Percentiles rank a stretch among this genome's conserved stretches.
These are phyloP conservation scores for Aegilops sharonensis DNA, from an alignment of 176 grass and related monocot genomes.

Conservation along the genomic window DNA sequence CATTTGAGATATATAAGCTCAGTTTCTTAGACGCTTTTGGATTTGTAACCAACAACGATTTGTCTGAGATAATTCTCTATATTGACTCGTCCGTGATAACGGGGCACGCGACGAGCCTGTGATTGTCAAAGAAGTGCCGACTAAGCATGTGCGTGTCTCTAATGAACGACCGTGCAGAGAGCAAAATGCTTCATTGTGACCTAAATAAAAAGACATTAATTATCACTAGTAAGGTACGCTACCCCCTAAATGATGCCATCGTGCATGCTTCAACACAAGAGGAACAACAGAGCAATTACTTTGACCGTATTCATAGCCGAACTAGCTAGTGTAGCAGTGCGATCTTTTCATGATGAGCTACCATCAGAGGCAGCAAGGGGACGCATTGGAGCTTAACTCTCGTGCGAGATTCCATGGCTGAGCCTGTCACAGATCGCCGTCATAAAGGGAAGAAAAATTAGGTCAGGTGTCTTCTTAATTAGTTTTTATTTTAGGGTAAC, in stretches of 20 bases:
- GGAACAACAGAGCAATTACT: conserved; percentile 7
- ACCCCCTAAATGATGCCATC: background rate
- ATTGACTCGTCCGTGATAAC: background rate
- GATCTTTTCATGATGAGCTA: conserved; percentile 19
- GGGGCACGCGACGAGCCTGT: background rate
- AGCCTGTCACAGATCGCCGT: conserved; percentile 15
- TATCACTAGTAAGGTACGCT: conserved; percentile 3
- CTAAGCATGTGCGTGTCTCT: background rate
- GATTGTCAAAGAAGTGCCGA: background rate
- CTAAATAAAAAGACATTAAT: conserved; percentile 15
- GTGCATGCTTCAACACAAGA: background rate
- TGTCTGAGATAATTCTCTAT: too few relatives aligned
- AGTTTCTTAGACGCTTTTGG: background rate
- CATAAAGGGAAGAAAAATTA: conserved; percentile 43
- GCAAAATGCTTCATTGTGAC: background rate
- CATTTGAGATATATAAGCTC: background rate
- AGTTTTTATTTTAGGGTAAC: too few relatives aligned
- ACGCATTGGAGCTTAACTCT: conserved; percentile 25
- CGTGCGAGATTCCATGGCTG: conserved; percentile 4
- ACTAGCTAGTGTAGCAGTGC: background rate
- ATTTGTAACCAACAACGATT: too few relatives aligned
- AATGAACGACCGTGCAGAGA: background rate
- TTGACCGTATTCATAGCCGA: conserved; percentile 14
- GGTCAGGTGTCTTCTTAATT: conserved; percentile 35
- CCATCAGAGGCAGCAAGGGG: conserved; percentile 3